These are phyloP conservation scores for Magnusiomyces clavatus DNA, from an alignment of 1,139 yeast species.

Conservation along the genomic window DNA sequence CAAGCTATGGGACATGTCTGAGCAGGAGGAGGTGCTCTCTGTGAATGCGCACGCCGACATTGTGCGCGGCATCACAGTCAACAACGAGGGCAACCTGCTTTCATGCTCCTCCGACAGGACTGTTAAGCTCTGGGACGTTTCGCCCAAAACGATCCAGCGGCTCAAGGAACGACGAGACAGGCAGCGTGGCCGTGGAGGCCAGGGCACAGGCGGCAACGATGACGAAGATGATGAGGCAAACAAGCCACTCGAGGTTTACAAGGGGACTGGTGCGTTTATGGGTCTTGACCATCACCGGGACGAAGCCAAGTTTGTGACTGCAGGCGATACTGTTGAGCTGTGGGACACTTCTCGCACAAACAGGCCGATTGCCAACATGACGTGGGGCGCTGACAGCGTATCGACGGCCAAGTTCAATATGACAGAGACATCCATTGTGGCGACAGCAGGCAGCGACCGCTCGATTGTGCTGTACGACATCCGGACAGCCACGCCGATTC, in stretches of 20 bases:
- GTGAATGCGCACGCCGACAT: conserved; percentile 88
- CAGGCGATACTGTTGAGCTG: conserved; percentile 78
- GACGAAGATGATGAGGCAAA: conserved; percentile 16
- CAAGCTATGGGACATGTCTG: conserved; percentile 83
- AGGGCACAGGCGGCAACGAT: conserved; percentile 25
- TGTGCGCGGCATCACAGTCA: conserved; percentile 79
- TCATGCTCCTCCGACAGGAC: conserved; percentile 92
- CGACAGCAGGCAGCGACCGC: conserved; percentile 89
- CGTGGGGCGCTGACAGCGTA: conserved; percentile 96
- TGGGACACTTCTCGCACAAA: conserved; percentile 84
- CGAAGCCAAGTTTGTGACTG: conserved; percentile 76
- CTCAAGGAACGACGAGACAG: not conserved
- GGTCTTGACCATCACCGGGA: conserved; percentile 80
- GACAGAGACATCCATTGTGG: conserved; percentile 82
- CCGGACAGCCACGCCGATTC: conserved; percentile 88
- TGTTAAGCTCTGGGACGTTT: conserved; percentile 68
- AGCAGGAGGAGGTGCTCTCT: conserved; percentile 64
- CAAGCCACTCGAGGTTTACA: conserved; percentile 51
- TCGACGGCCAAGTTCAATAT: conserved; percentile 77
- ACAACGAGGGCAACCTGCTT: conserved; percentile 57
- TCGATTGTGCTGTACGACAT: conserved; percentile 85
- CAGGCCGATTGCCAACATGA: conserved; percentile 57
- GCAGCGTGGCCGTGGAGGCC: conserved; percentile 14
- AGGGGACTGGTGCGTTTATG: conserved; percentile 79
- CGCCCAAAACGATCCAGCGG: conserved; percentile 13